phyloP scores from a whole-genome alignment of 805 yeast species.

The Saturnispora ahearnii region DNA sequence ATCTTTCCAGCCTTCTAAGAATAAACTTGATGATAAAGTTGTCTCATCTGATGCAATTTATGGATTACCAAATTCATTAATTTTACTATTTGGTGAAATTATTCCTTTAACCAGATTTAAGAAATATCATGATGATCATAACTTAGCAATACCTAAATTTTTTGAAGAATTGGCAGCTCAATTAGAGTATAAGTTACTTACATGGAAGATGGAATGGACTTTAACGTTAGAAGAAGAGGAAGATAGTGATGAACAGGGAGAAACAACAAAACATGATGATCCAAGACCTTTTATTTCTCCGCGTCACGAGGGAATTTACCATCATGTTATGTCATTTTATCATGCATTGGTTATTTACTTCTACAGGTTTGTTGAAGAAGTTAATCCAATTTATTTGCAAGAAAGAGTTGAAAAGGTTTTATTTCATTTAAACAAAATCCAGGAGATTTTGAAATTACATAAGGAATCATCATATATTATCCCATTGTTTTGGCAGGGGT shows the following conservation, averaged over 20 bases:
- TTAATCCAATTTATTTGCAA: constrained; percentile 50
- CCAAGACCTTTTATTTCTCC: constrained; percentile 33
- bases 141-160: constrained; percentile 27
- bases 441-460: constrained; percentile 39
- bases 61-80: constrained; percentile 77
- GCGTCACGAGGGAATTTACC: constrained; percentile 64
- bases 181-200: constrained; percentile 42
- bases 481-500: constrained; percentile 85
- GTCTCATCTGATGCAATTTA: constrained; percentile 73
- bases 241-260: constrained; percentile 5
- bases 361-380: constrained; percentile 51
- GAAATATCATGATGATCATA: constrained; percentile 37
- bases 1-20: constrained; percentile 31
- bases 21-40: constrained; percentile 44
- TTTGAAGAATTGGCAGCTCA: constrained; percentile 28
- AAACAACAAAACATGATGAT: not conserved
- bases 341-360: constrained; percentile 64
- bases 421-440: constrained; percentile 54
- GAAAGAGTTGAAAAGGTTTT: constrained; percentile 52
- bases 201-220: constrained; percentile 75
- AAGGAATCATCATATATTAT: constrained; percentile 49
- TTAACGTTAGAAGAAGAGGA: constrained; percentile 29
- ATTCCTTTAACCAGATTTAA: constrained; percentile 59
- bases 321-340: constrained; percentile 73
- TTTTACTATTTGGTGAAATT: constrained; percentile 62